These are phyloP conservation scores for Sedum album DNA, from an alignment of 164 flowering plant species.

Conservation along the genomic window DNA sequence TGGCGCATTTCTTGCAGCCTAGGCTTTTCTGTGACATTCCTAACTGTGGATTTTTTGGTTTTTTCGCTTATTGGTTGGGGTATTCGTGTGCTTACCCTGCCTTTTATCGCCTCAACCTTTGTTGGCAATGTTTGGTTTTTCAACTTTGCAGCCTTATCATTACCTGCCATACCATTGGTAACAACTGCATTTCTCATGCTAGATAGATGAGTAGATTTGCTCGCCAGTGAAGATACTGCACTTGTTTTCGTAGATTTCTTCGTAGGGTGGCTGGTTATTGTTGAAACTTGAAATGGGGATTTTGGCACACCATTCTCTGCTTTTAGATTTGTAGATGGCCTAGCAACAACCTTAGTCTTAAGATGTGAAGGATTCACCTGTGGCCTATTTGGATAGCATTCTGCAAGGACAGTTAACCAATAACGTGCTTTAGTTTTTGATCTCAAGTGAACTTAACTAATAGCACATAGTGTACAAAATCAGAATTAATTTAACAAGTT, in stretches of 20 bases:
- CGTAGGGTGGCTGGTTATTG: background rate
- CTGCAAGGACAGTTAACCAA: conserved; percentile 13
- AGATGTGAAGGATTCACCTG: conserved; percentile 17
- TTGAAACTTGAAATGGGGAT: conserved; percentile 1
- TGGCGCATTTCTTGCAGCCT: background rate
- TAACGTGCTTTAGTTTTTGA: conserved; percentile 1
- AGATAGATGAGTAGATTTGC: background rate
- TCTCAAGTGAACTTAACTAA: background rate
- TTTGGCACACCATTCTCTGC: conserved; percentile 7
- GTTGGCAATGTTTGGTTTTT: background rate
- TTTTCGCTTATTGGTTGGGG: background rate
- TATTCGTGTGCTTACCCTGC: background rate
- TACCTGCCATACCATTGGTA: background rate
- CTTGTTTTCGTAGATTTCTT: background rate
- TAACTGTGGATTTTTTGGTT: background rate
- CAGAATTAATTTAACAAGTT: background rate
- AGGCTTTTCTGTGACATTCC: background rate
- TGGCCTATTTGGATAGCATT: conserved; percentile 15
- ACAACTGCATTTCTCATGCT: background rate
- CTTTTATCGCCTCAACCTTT: background rate
- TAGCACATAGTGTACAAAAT: background rate
- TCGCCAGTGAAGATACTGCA: background rate
- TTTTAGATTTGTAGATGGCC: conserved; percentile 12
- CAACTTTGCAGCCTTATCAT: background rate
- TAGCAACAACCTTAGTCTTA: conserved; percentile 14